Base-by-base conservation (phyloP, 495 filamentous ascomycete species). In the Daldinia caldariorum region DNA sequence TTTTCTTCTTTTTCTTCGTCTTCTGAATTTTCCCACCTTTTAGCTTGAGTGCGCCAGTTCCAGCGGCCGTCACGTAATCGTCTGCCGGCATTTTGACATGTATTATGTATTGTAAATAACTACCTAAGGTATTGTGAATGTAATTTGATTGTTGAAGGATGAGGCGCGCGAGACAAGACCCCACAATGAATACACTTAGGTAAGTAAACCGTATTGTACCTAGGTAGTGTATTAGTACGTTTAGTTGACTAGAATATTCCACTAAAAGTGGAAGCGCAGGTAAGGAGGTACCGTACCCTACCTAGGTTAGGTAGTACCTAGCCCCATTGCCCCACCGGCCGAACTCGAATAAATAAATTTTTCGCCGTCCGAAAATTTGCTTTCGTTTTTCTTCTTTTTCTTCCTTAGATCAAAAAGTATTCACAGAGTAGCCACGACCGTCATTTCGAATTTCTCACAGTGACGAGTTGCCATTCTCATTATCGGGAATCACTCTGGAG, bases 41-140 rank as follows among this genome's bases (percentile, higher is more conserved):
- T 49, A 97, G 87, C 75, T 92, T 93, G 47, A 96, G 88, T 29
- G 87, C 87, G 65, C 90, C 90, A 61, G 88, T 86, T 62, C 86
- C 85, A 67, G 84, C 81, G 51, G 85, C 79, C 69, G 89, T 81
- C n/a, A 82, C 67, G 83, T 94, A 95, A 49, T 93, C 92, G 73
- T 92, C 88, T 60, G 84, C 78, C 29, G 85, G 82, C 87, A 89
- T 90, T 31, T 63, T 66, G 41, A 58, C 14, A 39, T 53, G 37
- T 34, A 29, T 9, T 45, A 61, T 14, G 58, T 43, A 45, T 47
- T 20, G 16, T n/a, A n/a, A n/a, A n/a, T n/a, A n/a, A n/a, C n/a
- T n/a, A n/a, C n/a, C n/a, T n/a, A n/a, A n/a, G n/a, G n/a, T n/a
- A n/a, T n/a, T n/a, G n/a, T n/a, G n/a, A n/a, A n/a, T n/a, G 6